Conservation (phyloP, 2,329 filamentous ascomycete genomes). For the Westerdykella ornata region DNA sequence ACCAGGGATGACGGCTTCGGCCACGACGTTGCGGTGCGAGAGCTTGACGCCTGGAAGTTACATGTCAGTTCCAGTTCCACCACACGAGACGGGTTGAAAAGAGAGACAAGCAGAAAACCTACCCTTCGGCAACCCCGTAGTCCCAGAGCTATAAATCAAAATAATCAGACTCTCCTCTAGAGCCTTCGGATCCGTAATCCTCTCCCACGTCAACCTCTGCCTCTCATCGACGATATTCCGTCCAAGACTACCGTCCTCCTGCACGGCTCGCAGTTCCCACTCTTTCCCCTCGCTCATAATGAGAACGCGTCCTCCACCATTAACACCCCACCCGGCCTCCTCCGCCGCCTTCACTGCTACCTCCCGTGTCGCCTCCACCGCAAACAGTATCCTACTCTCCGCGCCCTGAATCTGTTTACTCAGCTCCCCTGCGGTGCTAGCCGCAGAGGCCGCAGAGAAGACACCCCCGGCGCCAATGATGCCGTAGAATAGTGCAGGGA, state of each 20-base stretch:
- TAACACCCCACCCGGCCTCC: conserved; percentile 36
- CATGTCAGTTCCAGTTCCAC: conserved; percentile 1
- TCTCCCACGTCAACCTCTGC: conserved; percentile 48
- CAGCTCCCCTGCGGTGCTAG: conserved; percentile 48
- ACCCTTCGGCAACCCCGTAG: conserved; percentile 45
- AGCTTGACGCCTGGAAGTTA: conserved; percentile 34
- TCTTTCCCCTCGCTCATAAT: conserved; percentile 43
- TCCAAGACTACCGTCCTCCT: conserved; percentile 19
- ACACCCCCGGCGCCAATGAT: conserved; percentile 55
- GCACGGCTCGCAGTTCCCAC: conserved; percentile 31
- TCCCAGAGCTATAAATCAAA: conserved; percentile 45
- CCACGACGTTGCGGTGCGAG: conserved; percentile 41
- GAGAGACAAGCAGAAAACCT: background rate
- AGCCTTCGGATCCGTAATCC: conserved; percentile 45
- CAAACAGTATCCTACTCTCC: conserved; percentile 39
- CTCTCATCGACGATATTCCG: conserved; percentile 25
- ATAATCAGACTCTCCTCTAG: conserved; percentile 44
- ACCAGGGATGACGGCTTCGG: conserved; percentile 33
- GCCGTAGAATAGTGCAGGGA: conserved; percentile 50
- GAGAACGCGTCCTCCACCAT: conserved; percentile 43
- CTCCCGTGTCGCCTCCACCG: conserved; percentile 46
- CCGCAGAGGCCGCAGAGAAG: conserved; percentile 50
- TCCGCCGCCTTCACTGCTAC: conserved; percentile 47
- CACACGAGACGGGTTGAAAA: background rate
- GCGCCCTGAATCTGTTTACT: conserved; percentile 44